Conservation (phyloP, 2,329 filamentous ascomycete species). For the Fusarium pilosicola region DNA sequence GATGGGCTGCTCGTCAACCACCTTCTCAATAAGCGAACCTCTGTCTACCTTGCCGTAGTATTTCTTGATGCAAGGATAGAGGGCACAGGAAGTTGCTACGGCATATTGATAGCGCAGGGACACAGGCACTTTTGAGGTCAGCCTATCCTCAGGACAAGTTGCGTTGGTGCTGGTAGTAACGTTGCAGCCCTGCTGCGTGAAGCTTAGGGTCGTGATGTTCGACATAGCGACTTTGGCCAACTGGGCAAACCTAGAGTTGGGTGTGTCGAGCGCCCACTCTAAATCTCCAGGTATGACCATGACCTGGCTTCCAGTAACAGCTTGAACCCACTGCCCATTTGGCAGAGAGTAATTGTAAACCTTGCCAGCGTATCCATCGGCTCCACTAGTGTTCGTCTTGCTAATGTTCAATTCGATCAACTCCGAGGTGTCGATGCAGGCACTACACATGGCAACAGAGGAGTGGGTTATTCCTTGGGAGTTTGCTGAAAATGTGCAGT, state of each 20-base stretch:
- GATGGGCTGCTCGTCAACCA: background rate
- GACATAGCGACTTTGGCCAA: background rate
- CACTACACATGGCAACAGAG: constrained; percentile 5
- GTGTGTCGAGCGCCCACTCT: background rate
- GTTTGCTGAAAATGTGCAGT: background rate
- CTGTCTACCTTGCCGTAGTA: background rate
- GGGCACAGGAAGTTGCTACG: background rate
- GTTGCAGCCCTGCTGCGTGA: background rate
- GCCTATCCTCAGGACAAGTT: background rate
- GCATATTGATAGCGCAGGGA: background rate
- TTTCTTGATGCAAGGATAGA: constrained; percentile 9
- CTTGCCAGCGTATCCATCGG: background rate
- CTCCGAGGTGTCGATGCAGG: background rate
- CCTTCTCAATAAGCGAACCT: background rate
- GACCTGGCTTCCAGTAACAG: rapidly evolving
- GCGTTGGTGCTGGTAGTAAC: background rate
- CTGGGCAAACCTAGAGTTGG: background rate
- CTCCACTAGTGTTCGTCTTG: rapidly evolving
- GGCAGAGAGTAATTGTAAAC: background rate
- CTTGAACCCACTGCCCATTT: background rate
- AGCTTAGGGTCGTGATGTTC: background rate
- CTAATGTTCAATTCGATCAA: background rate
- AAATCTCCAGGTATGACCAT: background rate
- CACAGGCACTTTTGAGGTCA: background rate
- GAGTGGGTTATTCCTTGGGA: background rate